These are phyloP conservation scores for Caloboletus firmus DNA, from an alignment of 1,284 basidiomycete species.

Conservation along the genomic window DNA sequence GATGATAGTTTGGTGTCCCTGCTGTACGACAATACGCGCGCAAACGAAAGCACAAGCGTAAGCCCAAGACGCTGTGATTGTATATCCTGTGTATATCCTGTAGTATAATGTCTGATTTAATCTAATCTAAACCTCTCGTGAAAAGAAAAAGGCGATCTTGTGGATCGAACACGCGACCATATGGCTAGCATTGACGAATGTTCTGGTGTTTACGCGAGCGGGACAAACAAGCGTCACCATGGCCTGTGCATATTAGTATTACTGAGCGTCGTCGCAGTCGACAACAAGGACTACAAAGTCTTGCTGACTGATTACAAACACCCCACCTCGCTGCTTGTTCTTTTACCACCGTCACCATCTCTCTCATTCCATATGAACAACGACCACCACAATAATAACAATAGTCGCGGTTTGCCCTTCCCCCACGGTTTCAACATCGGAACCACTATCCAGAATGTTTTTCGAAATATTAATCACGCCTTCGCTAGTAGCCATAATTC, in stretches of 20 bases:
- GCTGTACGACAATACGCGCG: slow-evolving; percentile 47
- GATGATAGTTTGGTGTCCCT: slow-evolving; percentile 53
- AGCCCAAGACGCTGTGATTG: slow-evolving; percentile 34
- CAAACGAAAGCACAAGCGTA: slow-evolving; percentile 39
- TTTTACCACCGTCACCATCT: slow-evolving; percentile 22
- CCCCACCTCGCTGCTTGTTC: slow-evolving; percentile 3
- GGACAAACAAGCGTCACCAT: slow-evolving; percentile 27
- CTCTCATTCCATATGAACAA: slow-evolving; percentile 22
- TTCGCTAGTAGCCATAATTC: slow-evolving; percentile 18
- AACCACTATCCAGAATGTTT: slow-evolving; percentile 31
- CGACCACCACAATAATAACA: slow-evolving; percentile 12
- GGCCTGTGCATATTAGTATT: neutral
- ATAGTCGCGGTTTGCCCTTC: slow-evolving; percentile 17
- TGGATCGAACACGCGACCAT: slow-evolving; percentile 17
- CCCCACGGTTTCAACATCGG: slow-evolving; percentile 26
- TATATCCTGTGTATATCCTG: neutral
- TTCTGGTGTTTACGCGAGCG: slow-evolving; percentile 32
- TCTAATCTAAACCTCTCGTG: neutral
- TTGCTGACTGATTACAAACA: slow-evolving; percentile 15
- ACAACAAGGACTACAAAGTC: neutral
- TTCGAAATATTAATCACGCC: slow-evolving; percentile 36
- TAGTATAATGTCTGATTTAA: neutral
- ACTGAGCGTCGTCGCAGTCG: neutral
- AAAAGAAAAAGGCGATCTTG: neutral
- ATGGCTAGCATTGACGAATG: slow-evolving; percentile 21